Percentiles rank a stretch among this genome's conserved stretches.
These are phyloP conservation scores for Primulina tabacum DNA, from an alignment of 257 asterid species.

Conservation along the genomic window DNA sequence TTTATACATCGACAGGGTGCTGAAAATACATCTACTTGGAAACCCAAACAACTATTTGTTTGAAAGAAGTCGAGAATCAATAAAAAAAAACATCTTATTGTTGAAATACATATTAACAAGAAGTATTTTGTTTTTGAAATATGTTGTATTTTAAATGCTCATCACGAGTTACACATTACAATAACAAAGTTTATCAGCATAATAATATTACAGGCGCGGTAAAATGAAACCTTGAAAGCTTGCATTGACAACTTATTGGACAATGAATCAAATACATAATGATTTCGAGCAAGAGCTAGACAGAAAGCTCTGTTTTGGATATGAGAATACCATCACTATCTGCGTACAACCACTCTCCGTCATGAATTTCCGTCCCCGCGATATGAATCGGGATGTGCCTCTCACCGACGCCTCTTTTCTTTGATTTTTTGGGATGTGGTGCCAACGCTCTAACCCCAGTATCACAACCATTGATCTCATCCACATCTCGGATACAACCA, in stretches of 20 bases:
- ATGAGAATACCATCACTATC: constrained; percentile 80
- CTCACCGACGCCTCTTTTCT: constrained; percentile 64
- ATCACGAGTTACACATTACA: neutral
- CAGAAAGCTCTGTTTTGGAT: constrained; percentile 68
- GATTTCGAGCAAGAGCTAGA: constrained; percentile 26
- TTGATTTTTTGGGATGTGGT: constrained; percentile 70
- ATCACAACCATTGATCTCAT: constrained; percentile 80
- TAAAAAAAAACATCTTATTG: too few relatives aligned
- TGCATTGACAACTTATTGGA: neutral
- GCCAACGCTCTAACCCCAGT: constrained; percentile 84
- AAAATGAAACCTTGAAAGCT: too few relatives aligned
- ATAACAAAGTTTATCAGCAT: neutral
- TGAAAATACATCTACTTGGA: too few relatives aligned
- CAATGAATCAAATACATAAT: neutral
- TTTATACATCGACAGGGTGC: too few relatives aligned
- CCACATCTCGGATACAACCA: constrained; percentile 78
- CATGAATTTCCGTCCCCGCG: constrained; percentile 55
- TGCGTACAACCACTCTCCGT: constrained; percentile 92
- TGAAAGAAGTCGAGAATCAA: too few relatives aligned
- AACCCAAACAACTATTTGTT: too few relatives aligned
- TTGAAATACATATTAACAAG: too few relatives aligned
- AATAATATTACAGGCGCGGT: neutral
- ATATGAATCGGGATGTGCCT: constrained; percentile 46
- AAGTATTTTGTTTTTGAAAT: too few relatives aligned
- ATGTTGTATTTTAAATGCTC: too few relatives aligned